Percentiles rank a stretch among this genome's conserved stretches.
These are phyloP conservation scores for Circinella umbellata DNA, from an alignment of 371 early-diverging fungal genomes.

Conservation along the genomic window DNA sequence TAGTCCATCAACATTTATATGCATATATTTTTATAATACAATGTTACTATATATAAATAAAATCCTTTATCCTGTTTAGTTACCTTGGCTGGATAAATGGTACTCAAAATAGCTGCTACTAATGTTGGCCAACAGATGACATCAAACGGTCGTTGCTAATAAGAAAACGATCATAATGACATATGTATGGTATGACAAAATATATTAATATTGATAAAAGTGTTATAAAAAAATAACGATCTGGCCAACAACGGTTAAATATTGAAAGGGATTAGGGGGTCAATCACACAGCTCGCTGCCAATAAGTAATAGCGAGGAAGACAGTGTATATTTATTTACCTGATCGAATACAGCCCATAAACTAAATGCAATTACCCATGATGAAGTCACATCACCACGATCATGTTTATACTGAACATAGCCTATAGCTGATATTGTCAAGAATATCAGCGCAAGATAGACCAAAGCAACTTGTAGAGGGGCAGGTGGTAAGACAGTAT, in stretches of 20 bases:
- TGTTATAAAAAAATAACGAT: too few species aligned
- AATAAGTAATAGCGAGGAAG: too few species aligned
- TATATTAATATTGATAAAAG: too few species aligned
- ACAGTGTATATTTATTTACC: slow-evolving; percentile 26
- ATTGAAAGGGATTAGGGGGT: not conserved
- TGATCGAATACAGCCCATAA: slow-evolving; percentile 45
- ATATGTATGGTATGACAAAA: slow-evolving; percentile 7
- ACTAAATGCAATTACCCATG: slow-evolving; percentile 56
- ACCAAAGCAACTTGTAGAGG: slow-evolving; percentile 51
- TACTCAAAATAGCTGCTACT: slow-evolving; percentile 52
- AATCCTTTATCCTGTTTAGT: not conserved
- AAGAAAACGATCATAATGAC: not conserved
- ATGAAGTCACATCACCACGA: slow-evolving; percentile 66
- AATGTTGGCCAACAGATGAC: slow-evolving; percentile 54
- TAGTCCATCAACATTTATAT: not conserved
- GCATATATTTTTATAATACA: not conserved
- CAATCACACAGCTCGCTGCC: too few species aligned
- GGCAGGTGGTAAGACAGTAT: slow-evolving; percentile 26
- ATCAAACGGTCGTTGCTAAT: slow-evolving; percentile 28
- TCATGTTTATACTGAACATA: slow-evolving; percentile 67
- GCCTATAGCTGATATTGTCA: slow-evolving; percentile 62
- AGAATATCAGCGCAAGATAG: slow-evolving; percentile 56
- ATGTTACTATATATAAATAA: too few species aligned
- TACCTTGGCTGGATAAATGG: slow-evolving; percentile 52
- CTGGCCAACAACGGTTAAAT: slow-evolving; percentile 1